These are phyloP conservation scores for Fraxinus platypoda DNA, from an alignment of 305 asterid genomes.

Conservation along the genomic window DNA sequence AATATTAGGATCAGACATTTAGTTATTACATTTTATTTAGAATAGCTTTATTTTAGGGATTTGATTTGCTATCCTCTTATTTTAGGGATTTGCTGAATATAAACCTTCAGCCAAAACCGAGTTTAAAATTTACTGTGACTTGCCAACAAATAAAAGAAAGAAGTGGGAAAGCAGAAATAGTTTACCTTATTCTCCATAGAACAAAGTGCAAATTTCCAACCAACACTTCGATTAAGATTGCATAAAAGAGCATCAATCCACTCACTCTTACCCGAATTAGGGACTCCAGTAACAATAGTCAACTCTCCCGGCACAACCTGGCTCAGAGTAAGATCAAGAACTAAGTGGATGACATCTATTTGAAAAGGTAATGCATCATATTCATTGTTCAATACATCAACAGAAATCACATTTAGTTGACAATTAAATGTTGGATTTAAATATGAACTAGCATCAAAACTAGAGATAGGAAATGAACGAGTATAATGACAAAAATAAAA, in stretches of 20 bases:
- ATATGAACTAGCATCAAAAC: neutral
- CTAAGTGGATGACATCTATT: neutral
- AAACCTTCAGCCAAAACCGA: neutral
- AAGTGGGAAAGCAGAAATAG: neutral
- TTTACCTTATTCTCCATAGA: slow-evolving; percentile 92
- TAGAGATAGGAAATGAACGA: neutral
- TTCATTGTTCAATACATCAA: neutral
- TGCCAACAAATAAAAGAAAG: neutral
- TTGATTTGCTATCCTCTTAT: neutral
- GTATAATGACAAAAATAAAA: neutral
- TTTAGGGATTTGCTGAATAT: neutral
- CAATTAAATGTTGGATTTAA: neutral
- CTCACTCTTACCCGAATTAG: slow-evolving; percentile 98
- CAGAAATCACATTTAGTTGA: neutral
- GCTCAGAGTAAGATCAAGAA: slow-evolving; percentile 16
- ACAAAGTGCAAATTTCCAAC: slow-evolving; percentile 95
- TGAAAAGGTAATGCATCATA: neutral
- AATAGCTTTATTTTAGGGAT: neutral
- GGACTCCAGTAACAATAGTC: slow-evolving; percentile 91
- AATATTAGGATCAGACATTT: neutral
- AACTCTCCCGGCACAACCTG: slow-evolving; percentile 98
- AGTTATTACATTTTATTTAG: neutral
- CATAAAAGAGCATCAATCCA: slow-evolving; percentile 97
- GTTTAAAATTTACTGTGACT: neutral
- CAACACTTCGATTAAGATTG: slow-evolving; percentile 81